A percentile compares a stretch with the other conserved stretches of the same genome.
phyloP scores from a whole-genome alignment of 2,329 filamentous ascomycete species.

The Keithomyces neogunnii region DNA sequence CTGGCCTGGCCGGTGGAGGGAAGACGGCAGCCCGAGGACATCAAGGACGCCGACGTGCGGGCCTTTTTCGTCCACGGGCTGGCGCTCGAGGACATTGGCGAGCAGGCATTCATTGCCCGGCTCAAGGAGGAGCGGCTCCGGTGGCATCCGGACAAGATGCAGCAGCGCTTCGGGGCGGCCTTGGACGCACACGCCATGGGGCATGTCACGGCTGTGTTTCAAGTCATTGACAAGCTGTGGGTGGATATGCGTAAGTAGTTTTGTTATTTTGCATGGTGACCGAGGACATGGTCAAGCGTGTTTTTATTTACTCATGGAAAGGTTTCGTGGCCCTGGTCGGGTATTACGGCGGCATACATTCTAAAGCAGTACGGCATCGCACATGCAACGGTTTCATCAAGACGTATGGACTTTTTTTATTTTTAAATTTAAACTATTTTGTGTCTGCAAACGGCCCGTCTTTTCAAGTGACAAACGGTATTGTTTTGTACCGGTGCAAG shows the following conservation, averaged over 20 bases:
- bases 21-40: constrained; percentile 39
- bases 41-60: constrained; percentile 53
- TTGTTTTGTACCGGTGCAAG: no score
- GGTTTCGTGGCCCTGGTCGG: no score
- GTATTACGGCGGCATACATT: no score
- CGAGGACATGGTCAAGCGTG: no score
- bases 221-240: constrained; percentile 80
- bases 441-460: no score
- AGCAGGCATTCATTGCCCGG: constrained; percentile 35
- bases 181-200: constrained; percentile 67
- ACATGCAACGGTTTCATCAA: no score
- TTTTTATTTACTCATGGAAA: no score
- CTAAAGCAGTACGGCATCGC: no score
- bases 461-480: no score
- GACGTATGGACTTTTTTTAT: no score
- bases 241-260: constrained; percentile 36
- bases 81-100: constrained; percentile 32
- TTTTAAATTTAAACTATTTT: no score
- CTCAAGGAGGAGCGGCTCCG: constrained; percentile 81
- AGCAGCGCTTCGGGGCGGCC: constrained; percentile 71
- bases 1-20: constrained; percentile 68
- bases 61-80: constrained; percentile 55
- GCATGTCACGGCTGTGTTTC: constrained; percentile 82
- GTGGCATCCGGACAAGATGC: constrained; percentile 98
- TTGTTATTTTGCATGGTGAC: background rate